These are phyloP conservation scores for Xerocomellus amylosporus DNA, from an alignment of 768 basidiomycete species.

Conservation along the genomic window DNA sequence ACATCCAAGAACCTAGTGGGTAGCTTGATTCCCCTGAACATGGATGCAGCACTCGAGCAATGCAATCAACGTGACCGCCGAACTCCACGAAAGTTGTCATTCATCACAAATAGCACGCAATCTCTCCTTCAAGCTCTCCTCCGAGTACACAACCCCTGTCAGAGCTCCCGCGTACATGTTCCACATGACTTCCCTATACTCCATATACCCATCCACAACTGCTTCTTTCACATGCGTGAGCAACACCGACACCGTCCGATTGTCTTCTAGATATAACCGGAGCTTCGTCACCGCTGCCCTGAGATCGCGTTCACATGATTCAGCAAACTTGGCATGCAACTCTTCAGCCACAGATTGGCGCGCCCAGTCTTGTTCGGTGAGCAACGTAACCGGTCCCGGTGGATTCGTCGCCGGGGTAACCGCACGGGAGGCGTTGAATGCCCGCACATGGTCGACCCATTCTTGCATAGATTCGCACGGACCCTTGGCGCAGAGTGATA, in stretches of 20 bases:
- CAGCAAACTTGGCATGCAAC: conserved; percentile 54
- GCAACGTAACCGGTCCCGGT: conserved; percentile 18
- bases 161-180: conserved; percentile 43
- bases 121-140: conserved; percentile 38
- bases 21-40: not conserved
- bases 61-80: not conserved
- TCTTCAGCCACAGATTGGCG: conserved; percentile 46
- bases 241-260: conserved; percentile 73
- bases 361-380: conserved; percentile 47
- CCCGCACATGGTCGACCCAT: conserved; percentile 58
- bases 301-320: conserved; percentile 53
- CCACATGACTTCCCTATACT: conserved; percentile 64
- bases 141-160: conserved; percentile 33
- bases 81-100: not conserved
- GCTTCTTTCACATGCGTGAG: conserved; percentile 73
- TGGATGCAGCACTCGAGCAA: not conserved
- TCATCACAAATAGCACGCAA: conserved; percentile 38
- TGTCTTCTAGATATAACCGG: conserved; percentile 77
- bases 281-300: conserved; percentile 56
- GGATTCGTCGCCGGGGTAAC: conserved; percentile 16
- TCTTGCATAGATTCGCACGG: conserved; percentile 58
- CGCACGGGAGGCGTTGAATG: conserved; percentile 29
- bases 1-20: not conserved
- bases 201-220: conserved; percentile 70
- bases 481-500: conserved; percentile 54